Conservation (phyloP, 1,284 basidiomycete species). For the Trametes versicolor region DNA sequence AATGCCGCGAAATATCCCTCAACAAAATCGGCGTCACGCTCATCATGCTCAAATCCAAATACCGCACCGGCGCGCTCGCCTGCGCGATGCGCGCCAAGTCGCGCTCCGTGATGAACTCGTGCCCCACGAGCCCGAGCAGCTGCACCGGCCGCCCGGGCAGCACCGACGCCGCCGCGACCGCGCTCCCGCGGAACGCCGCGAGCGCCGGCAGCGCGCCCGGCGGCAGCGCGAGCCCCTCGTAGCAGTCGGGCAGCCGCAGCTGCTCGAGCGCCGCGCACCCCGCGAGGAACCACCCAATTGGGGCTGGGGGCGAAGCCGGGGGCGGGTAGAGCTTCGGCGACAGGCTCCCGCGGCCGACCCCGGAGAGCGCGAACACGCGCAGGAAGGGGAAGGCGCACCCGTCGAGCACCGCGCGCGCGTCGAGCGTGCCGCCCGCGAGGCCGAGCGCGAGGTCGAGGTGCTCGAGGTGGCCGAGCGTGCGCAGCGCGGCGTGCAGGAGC, state of each 20-base stretch:
- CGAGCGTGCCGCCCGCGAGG: constrained; percentile 40
- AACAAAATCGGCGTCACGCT: constrained; percentile 64
- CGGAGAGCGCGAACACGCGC: constrained; percentile 60
- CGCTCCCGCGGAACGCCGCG: constrained; percentile 64
- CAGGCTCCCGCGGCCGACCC: constrained; percentile 53
- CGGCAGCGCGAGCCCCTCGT: constrained; percentile 48
- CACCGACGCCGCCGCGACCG: constrained; percentile 63
- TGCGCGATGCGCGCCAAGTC: constrained; percentile 60
- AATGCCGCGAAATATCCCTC: constrained; percentile 61
- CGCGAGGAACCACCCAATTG: constrained; percentile 54
- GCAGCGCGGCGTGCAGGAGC: constrained; percentile 49
- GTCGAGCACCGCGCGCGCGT: constrained; percentile 41
- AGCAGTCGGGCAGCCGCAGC: constrained; percentile 61
- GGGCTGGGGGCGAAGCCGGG: constrained; percentile 31
- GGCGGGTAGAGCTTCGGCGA: constrained; percentile 32
- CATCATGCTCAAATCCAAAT: constrained; percentile 67
- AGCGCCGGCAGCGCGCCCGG: constrained; percentile 55
- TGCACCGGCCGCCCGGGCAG: constrained; percentile 68
- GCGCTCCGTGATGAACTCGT: constrained; percentile 61
- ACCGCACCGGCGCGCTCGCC: constrained; percentile 56
- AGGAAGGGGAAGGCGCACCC: constrained; percentile 48
- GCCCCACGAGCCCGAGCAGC: constrained; percentile 62
- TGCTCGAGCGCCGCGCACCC: constrained; percentile 52
- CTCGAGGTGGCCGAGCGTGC: constrained; percentile 54
- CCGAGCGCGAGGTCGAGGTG: constrained; percentile 66